Evolutionary conservation across 2,329 filamentous ascomycete genomes (phyloP).

Genomic region (Mycosphaerella sp.): DNA sequence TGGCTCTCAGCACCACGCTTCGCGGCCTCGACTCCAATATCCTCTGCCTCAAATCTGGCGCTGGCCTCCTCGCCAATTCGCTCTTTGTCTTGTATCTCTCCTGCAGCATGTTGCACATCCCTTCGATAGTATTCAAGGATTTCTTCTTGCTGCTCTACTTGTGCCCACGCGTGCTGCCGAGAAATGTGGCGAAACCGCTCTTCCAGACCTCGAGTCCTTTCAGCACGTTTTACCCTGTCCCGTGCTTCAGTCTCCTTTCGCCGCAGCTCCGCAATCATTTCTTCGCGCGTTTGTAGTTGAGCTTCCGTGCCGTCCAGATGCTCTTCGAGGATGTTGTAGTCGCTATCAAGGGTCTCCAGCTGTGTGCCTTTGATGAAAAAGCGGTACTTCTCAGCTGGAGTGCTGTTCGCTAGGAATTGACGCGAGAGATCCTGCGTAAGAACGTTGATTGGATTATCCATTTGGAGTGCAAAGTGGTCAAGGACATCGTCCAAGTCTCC

Average conservation of each 20-base stretch:
- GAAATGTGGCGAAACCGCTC: conserved; percentile 45
- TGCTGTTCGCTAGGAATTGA: conserved; percentile 83
- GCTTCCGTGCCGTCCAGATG: conserved; percentile 65
- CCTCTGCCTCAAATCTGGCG: conserved; percentile 40
- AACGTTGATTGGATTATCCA: conserved; percentile 95
- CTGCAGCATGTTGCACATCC: conserved; percentile 34
- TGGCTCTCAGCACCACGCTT: conserved; percentile 32
- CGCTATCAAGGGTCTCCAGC: conserved; percentile 81
- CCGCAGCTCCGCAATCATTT: conserved; percentile 58
- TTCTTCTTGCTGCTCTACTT: conserved; percentile 69
- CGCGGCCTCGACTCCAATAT: conserved; percentile 36
- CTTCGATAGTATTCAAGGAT: conserved; percentile 27
- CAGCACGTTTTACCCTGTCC: conserved; percentile 57
- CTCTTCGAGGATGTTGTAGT: conserved; percentile 79
- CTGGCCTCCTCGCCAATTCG: conserved; percentile 41
- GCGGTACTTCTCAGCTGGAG: conserved; percentile 80
- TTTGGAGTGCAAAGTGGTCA: conserved; percentile 87
- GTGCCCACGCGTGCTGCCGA: conserved; percentile 75
- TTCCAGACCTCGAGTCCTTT: conserved; percentile 60
- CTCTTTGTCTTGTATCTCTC: conserved; percentile 42
- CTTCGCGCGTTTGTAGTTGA: conserved; percentile 55
- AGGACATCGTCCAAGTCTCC: conserved; percentile 85
- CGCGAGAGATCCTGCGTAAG: conserved; percentile 92
- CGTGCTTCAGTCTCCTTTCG: conserved; percentile 55
- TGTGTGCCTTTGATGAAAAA: conserved; percentile 95